Evolutionary conservation across 1,139 yeast species (phyloP).

Genomic region (Casaregolazyma suthepensis): DNA sequence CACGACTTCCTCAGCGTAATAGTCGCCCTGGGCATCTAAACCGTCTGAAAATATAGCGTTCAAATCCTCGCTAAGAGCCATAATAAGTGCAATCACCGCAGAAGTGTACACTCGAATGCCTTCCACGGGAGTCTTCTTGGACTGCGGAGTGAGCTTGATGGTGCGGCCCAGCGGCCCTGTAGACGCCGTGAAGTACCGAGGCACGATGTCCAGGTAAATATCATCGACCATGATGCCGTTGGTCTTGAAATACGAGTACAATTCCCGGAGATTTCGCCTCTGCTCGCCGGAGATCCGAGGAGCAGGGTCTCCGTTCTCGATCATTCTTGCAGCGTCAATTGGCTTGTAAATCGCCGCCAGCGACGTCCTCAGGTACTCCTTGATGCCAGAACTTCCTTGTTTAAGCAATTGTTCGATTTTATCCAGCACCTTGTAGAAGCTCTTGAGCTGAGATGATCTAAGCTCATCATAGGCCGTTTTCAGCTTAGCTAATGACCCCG

Average conservation of each 20-base stretch:
- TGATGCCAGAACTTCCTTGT: conserved; percentile 21
- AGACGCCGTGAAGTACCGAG: conserved; percentile 6
- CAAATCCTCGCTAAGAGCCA: conserved; percentile 4
- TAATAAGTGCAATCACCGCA: conserved; percentile 2
- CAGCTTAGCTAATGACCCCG: conserved; percentile 21
- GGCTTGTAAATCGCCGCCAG: conserved; percentile 22
- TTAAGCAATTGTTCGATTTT: conserved; percentile 23
- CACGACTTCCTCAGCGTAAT: conserved; percentile 38
- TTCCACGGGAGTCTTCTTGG: conserved; percentile 5
- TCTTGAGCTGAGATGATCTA: conserved; percentile 20
- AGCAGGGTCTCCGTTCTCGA: conserved; percentile 16
- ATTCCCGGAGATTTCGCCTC: background rate
- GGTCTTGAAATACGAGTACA: conserved; percentile 4
- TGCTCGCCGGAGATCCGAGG: conserved; percentile 15
- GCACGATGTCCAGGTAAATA: conserved; percentile 7
- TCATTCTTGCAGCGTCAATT: conserved; percentile 20
- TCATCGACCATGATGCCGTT: conserved; percentile 8
- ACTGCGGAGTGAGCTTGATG: conserved; percentile 6
- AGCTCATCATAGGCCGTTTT: conserved; percentile 24
- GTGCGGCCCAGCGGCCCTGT: background rate
- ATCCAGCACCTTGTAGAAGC: conserved; percentile 29
- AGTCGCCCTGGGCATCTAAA: background rate
- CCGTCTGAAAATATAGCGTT: background rate
- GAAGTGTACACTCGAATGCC: conserved; percentile 5
- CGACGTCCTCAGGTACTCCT: conserved; percentile 21